These are phyloP conservation scores for Hygrocybe coccinea DNA, from an alignment of 768 basidiomycete genomes.

Conservation along the genomic window DNA sequence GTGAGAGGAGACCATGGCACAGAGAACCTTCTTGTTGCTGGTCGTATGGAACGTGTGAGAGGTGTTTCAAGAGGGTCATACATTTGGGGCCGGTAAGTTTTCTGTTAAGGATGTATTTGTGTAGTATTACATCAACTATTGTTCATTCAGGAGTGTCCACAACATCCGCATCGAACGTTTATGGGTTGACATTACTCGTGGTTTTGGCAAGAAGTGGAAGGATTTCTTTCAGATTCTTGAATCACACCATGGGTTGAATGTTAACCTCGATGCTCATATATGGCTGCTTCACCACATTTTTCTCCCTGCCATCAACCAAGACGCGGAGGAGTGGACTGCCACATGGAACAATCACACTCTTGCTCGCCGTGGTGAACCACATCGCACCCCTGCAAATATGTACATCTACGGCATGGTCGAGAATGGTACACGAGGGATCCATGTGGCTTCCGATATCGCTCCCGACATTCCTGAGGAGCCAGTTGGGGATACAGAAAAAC, in stretches of 20 bases:
- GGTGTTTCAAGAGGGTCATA: slow-evolving; percentile 29
- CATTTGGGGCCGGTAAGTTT: slow-evolving; percentile 34
- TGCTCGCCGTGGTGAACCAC: slow-evolving; percentile 12
- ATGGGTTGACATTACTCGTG: slow-evolving; percentile 35
- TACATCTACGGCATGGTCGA: slow-evolving; percentile 30
- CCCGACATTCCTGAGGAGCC: too few relatives aligned
- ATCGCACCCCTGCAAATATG: slow-evolving; percentile 24
- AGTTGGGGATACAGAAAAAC: slow-evolving; percentile 19
- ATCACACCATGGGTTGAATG: neutral
- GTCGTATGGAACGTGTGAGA: slow-evolving; percentile 22
- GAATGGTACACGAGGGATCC: slow-evolving; percentile 26
- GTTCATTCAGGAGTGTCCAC: slow-evolving; percentile 31
- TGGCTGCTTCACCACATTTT: neutral
- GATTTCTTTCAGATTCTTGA: slow-evolving; percentile 26
- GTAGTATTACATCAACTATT: neutral
- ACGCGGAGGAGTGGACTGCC: slow-evolving; percentile 28
- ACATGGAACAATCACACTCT: slow-evolving; percentile 36
- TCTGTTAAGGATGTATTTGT: neutral
- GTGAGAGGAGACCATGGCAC: slow-evolving; percentile 30
- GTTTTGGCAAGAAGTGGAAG: slow-evolving; percentile 37
- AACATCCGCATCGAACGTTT: slow-evolving; percentile 38
- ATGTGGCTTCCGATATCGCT: too few relatives aligned
- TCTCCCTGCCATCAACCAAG: slow-evolving; percentile 5
- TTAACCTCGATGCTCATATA: neutral
- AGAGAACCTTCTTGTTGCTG: slow-evolving; percentile 32